Evolutionary conservation across 768 basidiomycete species (phyloP).

Genomic region (Amanita exitialis): DNA sequence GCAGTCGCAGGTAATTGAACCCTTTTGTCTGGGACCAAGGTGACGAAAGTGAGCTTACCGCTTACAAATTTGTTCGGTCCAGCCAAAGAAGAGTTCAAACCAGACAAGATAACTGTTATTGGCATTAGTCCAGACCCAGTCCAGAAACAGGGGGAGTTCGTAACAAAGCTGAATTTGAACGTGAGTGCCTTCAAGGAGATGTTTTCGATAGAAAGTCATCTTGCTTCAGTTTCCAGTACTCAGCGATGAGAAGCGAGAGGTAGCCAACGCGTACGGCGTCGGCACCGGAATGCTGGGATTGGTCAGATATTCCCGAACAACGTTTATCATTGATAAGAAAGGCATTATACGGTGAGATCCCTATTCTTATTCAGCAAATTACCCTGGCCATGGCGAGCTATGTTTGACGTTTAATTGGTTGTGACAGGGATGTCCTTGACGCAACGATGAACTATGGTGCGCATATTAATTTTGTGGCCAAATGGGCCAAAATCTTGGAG

Average conservation of each 20-base stretch:
- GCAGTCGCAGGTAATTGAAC: conserved; percentile 47
- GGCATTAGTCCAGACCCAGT: conserved; percentile 70
- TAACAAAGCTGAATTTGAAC: conserved; percentile 56
- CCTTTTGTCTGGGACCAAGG: conserved; percentile 1
- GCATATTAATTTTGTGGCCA: conserved; percentile 63
- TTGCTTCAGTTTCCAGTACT: conserved; percentile 63
- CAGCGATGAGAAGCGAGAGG: conserved; percentile 57
- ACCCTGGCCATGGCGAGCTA: background rate
- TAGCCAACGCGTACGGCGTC: conserved; percentile 55
- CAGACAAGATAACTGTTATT: conserved; percentile 53
- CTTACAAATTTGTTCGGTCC: background rate
- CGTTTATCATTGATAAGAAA: conserved; percentile 66
- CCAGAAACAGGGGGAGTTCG: conserved; percentile 65
- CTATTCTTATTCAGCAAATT: background rate
- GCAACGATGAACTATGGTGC: conserved; percentile 52
- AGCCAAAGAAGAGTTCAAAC: conserved; percentile 61
- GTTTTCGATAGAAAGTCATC: background rate
- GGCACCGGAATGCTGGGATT: conserved; percentile 62
- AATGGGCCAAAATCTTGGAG: conserved; percentile 49
- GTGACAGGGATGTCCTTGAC: conserved; percentile 44
- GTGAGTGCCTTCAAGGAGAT: conserved; percentile 23
- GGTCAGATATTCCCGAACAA: conserved; percentile 47
- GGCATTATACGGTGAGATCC: conserved; percentile 54
- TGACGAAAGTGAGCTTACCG: background rate
- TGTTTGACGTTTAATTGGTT: conserved; percentile 1